A percentile compares a stretch with the other conserved stretches of the same genome.
phyloP scores from a whole-genome alignment of 2,329 filamentous ascomycete genomes.

The Rhynchosporium graminicola region DNA sequence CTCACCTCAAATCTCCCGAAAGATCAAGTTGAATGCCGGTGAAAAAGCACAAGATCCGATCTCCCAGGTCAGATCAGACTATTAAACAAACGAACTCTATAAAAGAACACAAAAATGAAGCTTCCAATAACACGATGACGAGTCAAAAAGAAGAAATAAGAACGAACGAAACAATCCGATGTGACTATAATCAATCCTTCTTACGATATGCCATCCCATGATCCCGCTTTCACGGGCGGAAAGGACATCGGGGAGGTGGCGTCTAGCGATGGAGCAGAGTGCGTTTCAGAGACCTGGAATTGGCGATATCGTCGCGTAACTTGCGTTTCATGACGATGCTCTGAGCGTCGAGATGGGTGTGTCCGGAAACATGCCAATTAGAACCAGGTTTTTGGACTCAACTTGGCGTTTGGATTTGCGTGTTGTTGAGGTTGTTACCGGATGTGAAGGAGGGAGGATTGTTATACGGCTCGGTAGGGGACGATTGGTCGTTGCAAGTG shows the following conservation, averaged over 20 bases:
- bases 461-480: background rate
- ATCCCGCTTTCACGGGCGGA: background rate
- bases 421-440: background rate
- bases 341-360: background rate
- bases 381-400: background rate
- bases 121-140: background rate
- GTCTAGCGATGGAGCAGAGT: constrained; percentile 6
- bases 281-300: constrained; percentile 11
- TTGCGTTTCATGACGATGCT: constrained; percentile 10
- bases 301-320: background rate
- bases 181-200: constrained; percentile 4
- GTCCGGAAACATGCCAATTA: background rate
- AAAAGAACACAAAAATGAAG: background rate
- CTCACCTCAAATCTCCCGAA: background rate
- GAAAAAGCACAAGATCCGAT: too few species aligned
- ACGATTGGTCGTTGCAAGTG: background rate
- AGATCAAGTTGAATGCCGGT: background rate
- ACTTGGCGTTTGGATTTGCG: constrained; percentile 13
- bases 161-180: constrained; percentile 12
- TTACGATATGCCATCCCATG: background rate
- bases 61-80: background rate
- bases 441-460: background rate
- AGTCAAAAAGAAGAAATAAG: background rate
- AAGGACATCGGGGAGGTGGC: background rate
- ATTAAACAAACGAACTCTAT: background rate